Percentiles rank a stretch among this genome's conserved stretches.
Evolutionary conservation across 192 early-diverging fungal genomes (phyloP).

Genomic region (Geranomyces michiganensis): DNA sequence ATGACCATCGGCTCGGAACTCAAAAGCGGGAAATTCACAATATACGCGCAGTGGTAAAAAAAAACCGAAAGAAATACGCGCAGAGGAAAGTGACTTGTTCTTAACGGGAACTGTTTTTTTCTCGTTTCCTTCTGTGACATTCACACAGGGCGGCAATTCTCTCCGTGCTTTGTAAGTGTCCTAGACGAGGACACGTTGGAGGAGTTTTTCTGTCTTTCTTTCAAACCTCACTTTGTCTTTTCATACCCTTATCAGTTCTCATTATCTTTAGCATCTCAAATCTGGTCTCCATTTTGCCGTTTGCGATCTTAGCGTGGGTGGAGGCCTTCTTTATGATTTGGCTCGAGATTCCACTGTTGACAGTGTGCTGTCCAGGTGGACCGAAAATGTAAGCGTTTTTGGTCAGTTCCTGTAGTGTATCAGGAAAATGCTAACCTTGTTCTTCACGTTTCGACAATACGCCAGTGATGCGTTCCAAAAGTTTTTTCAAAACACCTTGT

Average conservation of each 20-base stretch:
- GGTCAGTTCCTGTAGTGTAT: background rate
- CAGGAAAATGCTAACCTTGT: background rate
- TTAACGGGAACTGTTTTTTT: background rate
- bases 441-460: background rate
- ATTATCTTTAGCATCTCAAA: constrained; percentile 40
- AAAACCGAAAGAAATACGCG: background rate
- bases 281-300: constrained; percentile 28
- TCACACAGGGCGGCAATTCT: constrained; percentile 23
- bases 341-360: constrained; percentile 44
- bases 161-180: constrained; percentile 32
- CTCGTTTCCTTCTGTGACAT: constrained; percentile 11
- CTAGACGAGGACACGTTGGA: background rate
- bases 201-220: background rate
- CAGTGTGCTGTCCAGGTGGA: constrained; percentile 37
- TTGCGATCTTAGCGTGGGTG: constrained; percentile 40
- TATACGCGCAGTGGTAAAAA: constrained; percentile 42
- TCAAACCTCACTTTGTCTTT: too few species aligned
- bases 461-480: constrained; percentile 28
- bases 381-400: constrained; percentile 32
- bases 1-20: constrained; percentile 34
- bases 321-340: constrained; percentile 44
- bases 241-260: constrained; percentile 24
- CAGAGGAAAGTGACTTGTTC: background rate
- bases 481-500: constrained; percentile 45
- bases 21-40: constrained; percentile 37